Evolutionary conservation across 345 rosid genomes (phyloP).

Genomic region (Erodium maritimum): DNA sequence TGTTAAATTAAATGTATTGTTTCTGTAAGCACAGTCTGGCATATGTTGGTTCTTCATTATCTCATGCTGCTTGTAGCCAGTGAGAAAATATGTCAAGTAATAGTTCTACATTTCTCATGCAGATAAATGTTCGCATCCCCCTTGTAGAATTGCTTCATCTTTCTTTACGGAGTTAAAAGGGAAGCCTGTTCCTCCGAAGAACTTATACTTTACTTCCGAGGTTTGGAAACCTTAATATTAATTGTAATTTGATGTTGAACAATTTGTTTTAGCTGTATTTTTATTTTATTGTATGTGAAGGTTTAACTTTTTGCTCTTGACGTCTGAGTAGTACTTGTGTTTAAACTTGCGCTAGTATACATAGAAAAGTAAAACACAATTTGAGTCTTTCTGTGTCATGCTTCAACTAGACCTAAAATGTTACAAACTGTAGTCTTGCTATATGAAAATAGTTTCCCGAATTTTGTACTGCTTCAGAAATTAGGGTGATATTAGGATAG

Average conservation of each 20-base stretch:
- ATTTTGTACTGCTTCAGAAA: too few relatives aligned
- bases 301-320: background rate
- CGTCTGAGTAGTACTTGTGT: background rate
- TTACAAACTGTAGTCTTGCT: background rate
- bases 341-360: background rate
- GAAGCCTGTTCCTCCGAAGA: conserved; percentile 18
- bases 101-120: conserved; percentile 8
- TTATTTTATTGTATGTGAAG: background rate
- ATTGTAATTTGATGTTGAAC: background rate
- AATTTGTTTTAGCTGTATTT: background rate
- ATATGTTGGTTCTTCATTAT: background rate
- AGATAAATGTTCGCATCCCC: conserved; percentile 27
- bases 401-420: too few relatives aligned
- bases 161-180: conserved; percentile 16
- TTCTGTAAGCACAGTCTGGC: background rate
- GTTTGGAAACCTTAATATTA: conserved; percentile 7
- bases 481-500: too few relatives aligned
- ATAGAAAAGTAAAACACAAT: background rate
- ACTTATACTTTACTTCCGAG: conserved; percentile 34
- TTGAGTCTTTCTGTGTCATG: background rate
- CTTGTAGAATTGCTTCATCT: conserved; percentile 20
- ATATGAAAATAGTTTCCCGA: background rate
- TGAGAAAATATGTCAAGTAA: background rate
- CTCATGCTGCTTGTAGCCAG: background rate
- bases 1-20: too few relatives aligned